Evolutionary conservation across 2,329 filamentous ascomycete genomes (phyloP), one percentile per base, ranked within the genome.

Genomic region (Dothistroma pini): DNA sequence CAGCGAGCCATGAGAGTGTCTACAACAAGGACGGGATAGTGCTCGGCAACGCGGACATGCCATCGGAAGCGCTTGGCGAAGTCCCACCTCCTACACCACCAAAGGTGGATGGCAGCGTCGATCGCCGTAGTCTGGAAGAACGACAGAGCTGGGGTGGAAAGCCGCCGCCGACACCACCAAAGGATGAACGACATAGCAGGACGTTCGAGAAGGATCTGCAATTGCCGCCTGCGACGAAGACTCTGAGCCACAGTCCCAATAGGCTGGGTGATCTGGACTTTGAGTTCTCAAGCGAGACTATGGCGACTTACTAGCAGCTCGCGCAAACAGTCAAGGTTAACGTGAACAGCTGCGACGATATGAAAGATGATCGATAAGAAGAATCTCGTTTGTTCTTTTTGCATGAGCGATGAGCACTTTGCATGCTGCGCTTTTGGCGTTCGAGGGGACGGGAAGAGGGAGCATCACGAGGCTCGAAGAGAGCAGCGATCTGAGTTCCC

Each of bases 151-250:
- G 68, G 63, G 69, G 68, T 19, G 68, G 68, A 12, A 62, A 57
- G n/a, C 76, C 76, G 34, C 78, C 78, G 31, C 76, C 77, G 2
- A 80, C 78, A n/a, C 78, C 78, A 12, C 78, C 78, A 0, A 80
- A 74, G 57, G 72, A 79, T 59, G 58, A 60, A 29, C 51, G 63
- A 29, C 63, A 64, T 47, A 63, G 63, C 34, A 54, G 62, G 32
- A 59, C 44, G 21, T 54, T 69, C 31, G 67, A 71, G 32, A 72
- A 73, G 57, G 65, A 64, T 6, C 62, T 74, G 38, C 70, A 69
- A 19, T 47, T 69, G 38, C 70, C 68, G n/a, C 64, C 66, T 22
- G 48, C 44, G 12, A 44, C 38, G 32, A 54, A 35, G 11, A 31
- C 57, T n/a, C 66, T 64, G 10, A 63, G 57, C 38, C 57, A 57